Base-by-base conservation (phyloP, 2,329 filamentous ascomycete species). In the Ascochyta pisi region DNA sequence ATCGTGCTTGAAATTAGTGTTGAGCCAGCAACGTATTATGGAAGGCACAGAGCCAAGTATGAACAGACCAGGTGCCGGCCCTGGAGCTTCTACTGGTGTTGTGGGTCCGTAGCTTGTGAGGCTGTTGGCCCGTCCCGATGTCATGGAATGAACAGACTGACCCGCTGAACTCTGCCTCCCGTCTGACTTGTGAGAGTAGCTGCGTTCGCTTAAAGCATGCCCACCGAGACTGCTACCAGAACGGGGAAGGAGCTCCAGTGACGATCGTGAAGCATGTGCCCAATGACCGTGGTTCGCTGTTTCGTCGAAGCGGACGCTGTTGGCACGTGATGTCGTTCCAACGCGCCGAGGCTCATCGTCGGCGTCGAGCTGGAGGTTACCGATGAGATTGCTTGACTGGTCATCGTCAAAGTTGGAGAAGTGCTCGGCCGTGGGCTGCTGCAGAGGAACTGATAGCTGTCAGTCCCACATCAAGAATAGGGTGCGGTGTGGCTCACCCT, bases 291-390 rank as follows among this genome's bases (percentile, higher is more conserved):
- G 92, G 66, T 96, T 87, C 13, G 94, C 93, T 70, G 92, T 96
- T 74, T 98, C 94, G 71, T 98, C 95, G 69, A 99, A 99, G 34
- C 95, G 90, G 65, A 99, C 95, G 71, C 95, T 98, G 73, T 98
- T 98, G 43, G 95, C 94, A 66, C 95, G 86, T 16, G 95, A 99
- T 16, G 92, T 89, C 19, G 91, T 91, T 50, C 95, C 91, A 61
- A 94, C 86, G 34, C 92, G 87, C 54, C 92, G 88, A 29, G 90
- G 90, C 71, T 93, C 90, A 60, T 98, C 92, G 60, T 96, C 93
- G 5, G 89, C 84, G 62, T 96, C 94, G 6, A 98, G 82, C 56
- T 93, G 91, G 54, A 97, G 83, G 50, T 90, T 91, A 47, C 88
- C 89, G 44, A 96, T 84, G 56, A 95, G 82, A 67, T 88, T 90